phyloP scores from a whole-genome alignment of 371 early-diverging fungal species.

The Syncephalastrum racemosum region DNA sequence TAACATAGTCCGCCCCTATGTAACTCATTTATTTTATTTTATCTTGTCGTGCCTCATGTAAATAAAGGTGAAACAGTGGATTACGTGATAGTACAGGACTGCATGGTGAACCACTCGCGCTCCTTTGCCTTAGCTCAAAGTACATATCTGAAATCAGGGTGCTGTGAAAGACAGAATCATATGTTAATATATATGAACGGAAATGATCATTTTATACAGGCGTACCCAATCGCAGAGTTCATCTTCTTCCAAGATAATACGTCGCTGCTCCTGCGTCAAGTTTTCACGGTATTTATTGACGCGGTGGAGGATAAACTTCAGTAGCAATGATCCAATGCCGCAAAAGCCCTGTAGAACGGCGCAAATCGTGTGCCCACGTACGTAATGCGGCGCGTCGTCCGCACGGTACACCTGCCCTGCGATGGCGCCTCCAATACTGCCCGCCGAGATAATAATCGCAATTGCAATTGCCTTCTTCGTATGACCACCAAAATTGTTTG shows the following conservation, averaged over 20 bases:
- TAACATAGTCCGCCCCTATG: no score
- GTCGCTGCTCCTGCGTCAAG: conserved; percentile 7
- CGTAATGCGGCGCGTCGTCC: conserved; percentile 1
- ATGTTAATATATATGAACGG: no score
- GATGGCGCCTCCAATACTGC: neutral
- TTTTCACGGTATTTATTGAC: conserved; percentile 6
- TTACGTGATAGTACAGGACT: no score
- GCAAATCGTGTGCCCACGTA: conserved; percentile 8
- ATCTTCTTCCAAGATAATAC: neutral
- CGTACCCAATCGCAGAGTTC: no score
- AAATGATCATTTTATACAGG: neutral
- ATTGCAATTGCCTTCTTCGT: no score
- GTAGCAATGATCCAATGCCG: neutral
- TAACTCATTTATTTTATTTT: no score
- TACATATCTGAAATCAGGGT: conserved; percentile 10
- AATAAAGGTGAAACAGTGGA: no score
- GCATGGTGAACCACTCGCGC: conserved; percentile 5
- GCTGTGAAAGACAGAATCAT: neutral
- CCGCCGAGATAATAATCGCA: neutral
- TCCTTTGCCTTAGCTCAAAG: neutral
- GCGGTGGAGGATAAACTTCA: conserved; percentile 10
- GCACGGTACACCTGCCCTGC: conserved; percentile 1
- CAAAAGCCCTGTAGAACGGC: neutral
- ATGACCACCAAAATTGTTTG: no score
- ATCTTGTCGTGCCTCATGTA: no score